These are phyloP conservation scores for Ichthyophthirius multifiliis DNA, from an alignment of 169 alveolate genomes.

Conservation along the genomic window DNA sequence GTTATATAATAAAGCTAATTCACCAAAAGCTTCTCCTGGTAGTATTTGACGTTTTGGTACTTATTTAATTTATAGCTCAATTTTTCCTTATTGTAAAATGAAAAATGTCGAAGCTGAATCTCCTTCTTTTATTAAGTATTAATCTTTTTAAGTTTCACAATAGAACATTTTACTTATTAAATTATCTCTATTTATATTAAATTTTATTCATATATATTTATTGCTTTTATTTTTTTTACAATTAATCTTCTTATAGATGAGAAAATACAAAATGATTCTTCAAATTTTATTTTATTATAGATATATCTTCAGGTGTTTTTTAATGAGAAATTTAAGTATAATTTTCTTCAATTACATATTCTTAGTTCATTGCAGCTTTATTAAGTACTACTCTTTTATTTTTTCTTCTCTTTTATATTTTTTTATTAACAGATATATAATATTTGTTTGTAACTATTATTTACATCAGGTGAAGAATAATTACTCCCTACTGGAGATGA, in stretches of 20 bases:
- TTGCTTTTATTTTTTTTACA: neutral
- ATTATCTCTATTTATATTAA: slow-evolving; percentile 23
- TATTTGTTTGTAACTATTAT: too few relatives aligned
- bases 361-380: neutral
- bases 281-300: slow-evolving; percentile 9
- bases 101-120: slow-evolving; percentile 50
- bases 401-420: neutral
- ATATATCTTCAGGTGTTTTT: slow-evolving; percentile 11
- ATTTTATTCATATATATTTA: neutral
- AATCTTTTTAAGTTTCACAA: slow-evolving; percentile 33
- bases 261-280: slow-evolving; percentile 25
- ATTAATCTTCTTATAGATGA: slow-evolving; percentile 1
- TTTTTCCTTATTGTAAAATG: slow-evolving; percentile 23
- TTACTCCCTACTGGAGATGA: too few relatives aligned
- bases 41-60: slow-evolving; percentile 8
- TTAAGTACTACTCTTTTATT: neutral
- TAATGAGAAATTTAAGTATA: neutral
- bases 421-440: too few relatives aligned
- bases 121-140: slow-evolving; percentile 60
- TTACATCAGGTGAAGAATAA: too few relatives aligned
- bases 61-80: slow-evolving; percentile 22
- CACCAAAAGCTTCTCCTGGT: slow-evolving; percentile 37
- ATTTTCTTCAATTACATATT: neutral
- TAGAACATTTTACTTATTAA: slow-evolving; percentile 37
- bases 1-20: slow-evolving; percentile 26